A percentile compares a stretch with the other conserved stretches of the same genome.
Conservation (phyloP, 2,329 filamentous ascomycete genomes). For the Delphinella strobiligena region DNA sequence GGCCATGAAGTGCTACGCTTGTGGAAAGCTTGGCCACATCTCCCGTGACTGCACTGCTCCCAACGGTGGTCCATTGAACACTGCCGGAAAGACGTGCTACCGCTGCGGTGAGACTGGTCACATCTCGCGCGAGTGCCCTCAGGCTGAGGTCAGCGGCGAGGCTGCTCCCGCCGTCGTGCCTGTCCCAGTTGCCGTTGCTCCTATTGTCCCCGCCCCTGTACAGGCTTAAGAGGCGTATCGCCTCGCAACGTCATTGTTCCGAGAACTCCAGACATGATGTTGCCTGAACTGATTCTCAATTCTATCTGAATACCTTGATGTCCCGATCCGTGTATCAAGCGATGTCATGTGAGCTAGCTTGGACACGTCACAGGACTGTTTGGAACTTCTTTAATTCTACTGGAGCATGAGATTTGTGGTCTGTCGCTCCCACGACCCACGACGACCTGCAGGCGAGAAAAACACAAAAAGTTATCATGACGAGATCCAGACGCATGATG, state of each 20-base stretch:
- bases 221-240: constrained; percentile 26
- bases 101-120: constrained; percentile 91
- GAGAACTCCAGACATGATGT: constrained; percentile 5
- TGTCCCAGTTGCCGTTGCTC: constrained; percentile 26
- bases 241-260: constrained; percentile 1
- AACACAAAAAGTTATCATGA: constrained; percentile 7
- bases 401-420: not conserved
- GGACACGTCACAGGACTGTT: too few species aligned
- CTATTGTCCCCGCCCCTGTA: constrained; percentile 30
- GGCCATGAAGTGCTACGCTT: constrained; percentile 97
- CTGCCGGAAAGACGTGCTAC: constrained; percentile 97
- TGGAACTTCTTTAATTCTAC: not conserved
- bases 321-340: too few species aligned
- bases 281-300: constrained; percentile 3
- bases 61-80: constrained; percentile 91
- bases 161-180: constrained; percentile 26
- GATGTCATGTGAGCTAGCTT: too few species aligned
- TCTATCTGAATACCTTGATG: too few species aligned
- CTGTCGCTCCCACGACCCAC: constrained; percentile 4
- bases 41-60: constrained; percentile 91
- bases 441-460: constrained; percentile 1
- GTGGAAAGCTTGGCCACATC: constrained; percentile 89
- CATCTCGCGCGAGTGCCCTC: constrained; percentile 91
- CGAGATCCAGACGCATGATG: constrained; percentile 7
- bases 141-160: constrained; percentile 40